Evolutionary conservation across 768 basidiomycete species (phyloP).

Genomic region (Austroboletus eburneus): DNA sequence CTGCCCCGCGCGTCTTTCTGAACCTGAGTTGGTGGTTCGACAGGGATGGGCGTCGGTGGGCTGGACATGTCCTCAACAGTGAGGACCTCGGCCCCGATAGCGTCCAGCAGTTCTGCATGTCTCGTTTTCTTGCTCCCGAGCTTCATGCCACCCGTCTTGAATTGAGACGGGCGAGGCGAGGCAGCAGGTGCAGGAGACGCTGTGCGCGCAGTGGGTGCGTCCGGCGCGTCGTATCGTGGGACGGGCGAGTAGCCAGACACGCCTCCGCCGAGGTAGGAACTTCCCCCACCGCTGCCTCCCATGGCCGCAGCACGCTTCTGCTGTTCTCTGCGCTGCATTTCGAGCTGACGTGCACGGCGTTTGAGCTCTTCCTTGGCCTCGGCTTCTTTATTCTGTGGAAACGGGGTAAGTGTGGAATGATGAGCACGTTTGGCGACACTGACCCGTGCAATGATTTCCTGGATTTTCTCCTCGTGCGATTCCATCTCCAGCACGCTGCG

Average conservation of each 20-base stretch:
- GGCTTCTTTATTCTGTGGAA: constrained; percentile 87
- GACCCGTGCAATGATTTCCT: constrained; percentile 95
- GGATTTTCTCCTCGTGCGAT: constrained; percentile 91
- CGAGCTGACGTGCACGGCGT: constrained; percentile 93
- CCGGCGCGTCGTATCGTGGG: constrained; percentile 66
- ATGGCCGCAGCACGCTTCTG: constrained; percentile 65
- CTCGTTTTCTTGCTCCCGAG: constrained; percentile 89
- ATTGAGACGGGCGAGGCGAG: constrained; percentile 64
- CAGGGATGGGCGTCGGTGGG: constrained; percentile 46
- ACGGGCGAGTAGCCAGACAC: constrained; percentile 68
- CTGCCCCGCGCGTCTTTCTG: constrained; percentile 55
- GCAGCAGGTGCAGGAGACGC: constrained; percentile 43
- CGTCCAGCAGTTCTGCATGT: constrained; percentile 83
- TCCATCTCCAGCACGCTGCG: constrained; percentile 83
- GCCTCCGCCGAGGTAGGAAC: constrained; percentile 64
- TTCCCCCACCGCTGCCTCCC: constrained; percentile 40
- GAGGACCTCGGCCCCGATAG: constrained; percentile 74
- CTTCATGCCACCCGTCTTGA: constrained; percentile 97
- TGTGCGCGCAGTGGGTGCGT: constrained; percentile 41
- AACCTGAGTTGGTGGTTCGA: constrained; percentile 40
- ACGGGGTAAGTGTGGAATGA: background rate
- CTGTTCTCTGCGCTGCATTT: constrained; percentile 95
- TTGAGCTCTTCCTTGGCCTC: constrained; percentile 99
- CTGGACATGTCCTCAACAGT: constrained; percentile 49
- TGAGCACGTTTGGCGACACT: constrained; percentile 21